Base-by-base conservation (phyloP, 257 asterid genomes). In the Gentiana dahurica region DNA sequence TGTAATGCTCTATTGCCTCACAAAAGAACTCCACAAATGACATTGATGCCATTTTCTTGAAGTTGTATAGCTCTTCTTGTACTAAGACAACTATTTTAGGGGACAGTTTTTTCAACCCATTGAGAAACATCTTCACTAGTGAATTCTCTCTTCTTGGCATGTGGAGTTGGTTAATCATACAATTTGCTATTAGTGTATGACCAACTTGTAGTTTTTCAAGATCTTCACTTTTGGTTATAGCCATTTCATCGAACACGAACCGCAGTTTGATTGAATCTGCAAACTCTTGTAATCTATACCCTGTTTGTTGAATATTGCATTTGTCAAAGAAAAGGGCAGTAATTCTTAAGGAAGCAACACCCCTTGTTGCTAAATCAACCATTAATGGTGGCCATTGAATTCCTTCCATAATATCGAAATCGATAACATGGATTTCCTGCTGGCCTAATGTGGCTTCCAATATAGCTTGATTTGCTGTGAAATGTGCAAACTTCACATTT, bases 361-460 rank as follows among this genome's bases (percentile, higher is more conserved):
- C 61, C 57, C 70, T 68, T 15, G 15, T 48, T 3, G 68, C 67
- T 4, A 71, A 62, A 36, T 75, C 81, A 43, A 49, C 69, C 77
- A 75, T 75, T 59, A 75, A 58, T 24, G 77, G 64, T 47, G 77
- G 77, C 81, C 81, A 75, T 44, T 75, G 81, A 34, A 68, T 72
- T 5, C 81, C 81, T 50, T 75, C 77, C 70, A 68, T 52, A 57
- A 75, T 59, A 36, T 75, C 81, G 33, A 75, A 75, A 58, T 75
- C 81, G 24, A 75, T 43, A 49, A 75, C 55, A 58, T 75, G 81
- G 52, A 75, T 64, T 53, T 68, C 63, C 47, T 60, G 62, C 6
- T 39, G 60, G 12, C 68, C 69, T 53, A 57, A 45, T 1, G 77
- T 58, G 2, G 71, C 77, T 56, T 75, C 81, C 36, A 75, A 48